Conservation (phyloP, 2,329 filamentous ascomycete genomes). For the Trichothecium roseum region DNA sequence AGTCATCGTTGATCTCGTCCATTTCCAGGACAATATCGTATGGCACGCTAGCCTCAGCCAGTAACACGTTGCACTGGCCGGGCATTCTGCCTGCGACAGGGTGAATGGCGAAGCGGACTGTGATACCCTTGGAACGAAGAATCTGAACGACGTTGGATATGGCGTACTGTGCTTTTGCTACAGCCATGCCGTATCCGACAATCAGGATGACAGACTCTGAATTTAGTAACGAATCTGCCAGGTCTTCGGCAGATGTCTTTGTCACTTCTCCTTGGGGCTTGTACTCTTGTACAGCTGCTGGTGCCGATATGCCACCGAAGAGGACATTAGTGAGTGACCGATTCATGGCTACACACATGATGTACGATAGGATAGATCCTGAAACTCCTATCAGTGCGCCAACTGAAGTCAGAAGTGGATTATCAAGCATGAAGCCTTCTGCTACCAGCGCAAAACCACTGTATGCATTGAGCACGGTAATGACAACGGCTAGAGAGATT, state of each 20-base stretch:
- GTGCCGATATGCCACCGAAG: conserved; percentile 56
- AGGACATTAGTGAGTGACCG: conserved; percentile 80
- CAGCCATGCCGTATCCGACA: conserved; percentile 89
- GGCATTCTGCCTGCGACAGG: conserved; percentile 88
- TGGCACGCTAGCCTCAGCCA: conserved; percentile 78
- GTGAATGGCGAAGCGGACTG: conserved; percentile 82
- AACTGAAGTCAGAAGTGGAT: conserved; percentile 73
- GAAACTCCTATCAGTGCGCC: conserved; percentile 82
- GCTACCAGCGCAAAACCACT: conserved; percentile 85
- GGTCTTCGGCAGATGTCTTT: conserved; percentile 70
- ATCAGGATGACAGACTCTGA: conserved; percentile 83
- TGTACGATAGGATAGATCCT: conserved; percentile 80
- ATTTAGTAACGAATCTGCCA: conserved; percentile 62
- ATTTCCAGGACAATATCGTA: conserved; percentile 92
- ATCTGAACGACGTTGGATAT: conserved; percentile 71
- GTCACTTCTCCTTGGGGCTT: conserved; percentile 75
- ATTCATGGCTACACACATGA: conserved; percentile 87
- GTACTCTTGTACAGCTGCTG: conserved; percentile 47
- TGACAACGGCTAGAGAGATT: conserved; percentile 57
- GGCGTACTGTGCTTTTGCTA: conserved; percentile 86
- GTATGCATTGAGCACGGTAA: conserved; percentile 84
- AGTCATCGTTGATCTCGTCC: conserved; percentile 95
- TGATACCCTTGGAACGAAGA: conserved; percentile 65
- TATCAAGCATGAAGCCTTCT: conserved; percentile 86
- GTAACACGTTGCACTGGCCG: conserved; percentile 82